Base-by-base conservation (phyloP, 2,329 filamentous ascomycete genomes). In the Monilinia laxa region DNA sequence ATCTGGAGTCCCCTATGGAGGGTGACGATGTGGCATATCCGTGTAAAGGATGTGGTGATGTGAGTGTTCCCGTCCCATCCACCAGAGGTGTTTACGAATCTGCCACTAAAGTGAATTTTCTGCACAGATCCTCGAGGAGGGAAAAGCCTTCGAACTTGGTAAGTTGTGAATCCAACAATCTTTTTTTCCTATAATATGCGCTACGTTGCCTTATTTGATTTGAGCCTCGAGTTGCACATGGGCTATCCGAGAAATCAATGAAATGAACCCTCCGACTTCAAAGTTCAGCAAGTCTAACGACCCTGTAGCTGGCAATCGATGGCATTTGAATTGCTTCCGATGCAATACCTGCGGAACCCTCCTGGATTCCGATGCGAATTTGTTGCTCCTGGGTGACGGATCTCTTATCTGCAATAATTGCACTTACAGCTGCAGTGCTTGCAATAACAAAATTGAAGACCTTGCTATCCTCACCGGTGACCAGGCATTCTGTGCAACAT, bases 401-500 rank as follows among this genome's bases (percentile, higher is more conserved):
- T 98, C 94, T 23, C 87, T 99, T 72, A 98, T 99, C 74, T 99
- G 95, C 84, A 98, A 97, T 82, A 97, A 97, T 80, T 99, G 95
- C 82, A 98, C 95, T 64, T 99, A 99, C 79, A 97, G 93, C 83
- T 99, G 95, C 83, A 97, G 89, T 79, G 93, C 93, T 64, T 99
- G 95, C 79, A 88, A 89, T 68, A 94, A 96, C 82, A 99, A 99
- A 83, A 99, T 99, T 72, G 95, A 99, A 78, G 95, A 99, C 77
- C 84, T 98, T 70, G 95, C 95, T 70, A 99, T 99, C 78, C 83
- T 99, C 72, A 99, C 95, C 0, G 95, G 95, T 71, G 95, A 99
- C 76, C 94, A 99, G 80, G 95, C 95, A 55, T 99, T 97, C 78
- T 99, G 95, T 80, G 93, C 93, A 54, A 94, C 92, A 67, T 99